These are phyloP conservation scores for Globisporangium mamillatum DNA, from an alignment of 352 stramenopile genomes.

Conservation along the genomic window DNA sequence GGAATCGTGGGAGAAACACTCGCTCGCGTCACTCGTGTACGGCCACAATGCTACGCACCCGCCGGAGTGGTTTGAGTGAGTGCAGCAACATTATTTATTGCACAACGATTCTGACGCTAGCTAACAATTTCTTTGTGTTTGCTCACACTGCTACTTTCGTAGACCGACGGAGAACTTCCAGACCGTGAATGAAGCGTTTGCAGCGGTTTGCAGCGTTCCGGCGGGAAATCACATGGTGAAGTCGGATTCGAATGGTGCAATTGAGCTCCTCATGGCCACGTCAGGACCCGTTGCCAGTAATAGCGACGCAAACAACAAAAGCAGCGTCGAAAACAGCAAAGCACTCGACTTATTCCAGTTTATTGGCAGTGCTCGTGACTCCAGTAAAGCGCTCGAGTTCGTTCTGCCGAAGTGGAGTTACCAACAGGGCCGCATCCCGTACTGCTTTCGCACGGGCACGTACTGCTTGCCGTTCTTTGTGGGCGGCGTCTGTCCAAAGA, in stretches of 20 bases:
- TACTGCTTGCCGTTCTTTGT: constrained; percentile 56
- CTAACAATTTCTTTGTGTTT: background rate
- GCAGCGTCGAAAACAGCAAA: background rate
- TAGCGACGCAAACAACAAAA: background rate
- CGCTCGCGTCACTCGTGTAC: constrained; percentile 42
- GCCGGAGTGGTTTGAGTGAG: constrained; percentile 59
- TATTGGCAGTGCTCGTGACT: constrained; percentile 2
- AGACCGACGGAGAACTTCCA: constrained; percentile 41
- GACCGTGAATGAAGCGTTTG: constrained; percentile 30
- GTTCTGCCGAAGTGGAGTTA: constrained; percentile 45
- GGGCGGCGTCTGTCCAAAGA: constrained; percentile 34
- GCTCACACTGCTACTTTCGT: background rate
- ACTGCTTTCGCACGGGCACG: constrained; percentile 52
- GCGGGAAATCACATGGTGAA: constrained; percentile 38
- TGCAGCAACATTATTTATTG: constrained; percentile 4
- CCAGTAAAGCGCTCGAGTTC: constrained; percentile 7
- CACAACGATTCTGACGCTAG: background rate
- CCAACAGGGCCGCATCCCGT: constrained; percentile 42
- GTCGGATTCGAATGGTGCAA: constrained; percentile 9
- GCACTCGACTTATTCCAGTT: constrained; percentile 10
- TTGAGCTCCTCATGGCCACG: constrained; percentile 17
- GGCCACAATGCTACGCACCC: constrained; percentile 28
- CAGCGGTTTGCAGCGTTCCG: constrained; percentile 27
- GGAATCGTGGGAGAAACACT: constrained; percentile 45
- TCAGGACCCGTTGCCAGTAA: background rate